Evolutionary conservation across 805 yeast species (phyloP).

Genomic region (Candida arabinofermentans): DNA sequence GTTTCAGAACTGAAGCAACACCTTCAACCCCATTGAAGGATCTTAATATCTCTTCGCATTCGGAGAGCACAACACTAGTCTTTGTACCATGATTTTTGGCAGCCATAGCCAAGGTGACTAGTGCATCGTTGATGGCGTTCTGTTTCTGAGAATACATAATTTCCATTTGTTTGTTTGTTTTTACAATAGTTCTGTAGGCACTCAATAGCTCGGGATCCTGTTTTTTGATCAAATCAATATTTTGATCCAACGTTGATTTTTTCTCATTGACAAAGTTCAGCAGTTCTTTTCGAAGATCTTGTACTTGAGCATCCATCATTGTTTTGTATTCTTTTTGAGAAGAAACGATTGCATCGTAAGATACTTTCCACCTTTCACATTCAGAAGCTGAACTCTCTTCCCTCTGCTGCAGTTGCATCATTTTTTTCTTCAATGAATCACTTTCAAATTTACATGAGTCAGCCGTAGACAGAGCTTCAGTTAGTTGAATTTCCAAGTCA

Average conservation of each 20-base stretch:
- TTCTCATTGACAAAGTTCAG: slow-evolving; percentile 35
- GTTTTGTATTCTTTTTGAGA: slow-evolving; percentile 48
- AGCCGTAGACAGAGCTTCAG: slow-evolving; percentile 41
- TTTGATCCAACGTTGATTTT: slow-evolving; percentile 32
- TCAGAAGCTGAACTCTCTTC: slow-evolving; percentile 46
- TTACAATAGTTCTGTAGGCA: slow-evolving; percentile 44
- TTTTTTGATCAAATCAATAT: slow-evolving; percentile 34
- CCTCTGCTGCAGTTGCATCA: slow-evolving; percentile 44
- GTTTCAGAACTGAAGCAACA: slow-evolving; percentile 14
- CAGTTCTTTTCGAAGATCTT: slow-evolving; percentile 34
- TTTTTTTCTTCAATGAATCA: slow-evolving; percentile 46
- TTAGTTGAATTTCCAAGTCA: slow-evolving; percentile 60
- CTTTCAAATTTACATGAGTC: slow-evolving; percentile 48
- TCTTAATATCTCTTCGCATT: slow-evolving; percentile 43
- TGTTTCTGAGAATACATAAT: slow-evolving; percentile 45
- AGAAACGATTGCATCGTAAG: slow-evolving; percentile 53
- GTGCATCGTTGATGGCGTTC: slow-evolving; percentile 37
- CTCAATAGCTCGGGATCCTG: slow-evolving; percentile 48
- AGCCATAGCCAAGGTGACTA: slow-evolving; percentile 40
- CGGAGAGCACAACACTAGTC: slow-evolving; percentile 39
- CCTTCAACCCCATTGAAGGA: slow-evolving; percentile 24
- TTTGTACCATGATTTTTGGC: slow-evolving; percentile 48
- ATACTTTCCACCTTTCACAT: slow-evolving; percentile 49
- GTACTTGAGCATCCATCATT: slow-evolving; percentile 43
- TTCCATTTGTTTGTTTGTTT: slow-evolving; percentile 47